phyloP scores from a whole-genome alignment of 768 basidiomycete species.

The Astraeus odoratus region DNA sequence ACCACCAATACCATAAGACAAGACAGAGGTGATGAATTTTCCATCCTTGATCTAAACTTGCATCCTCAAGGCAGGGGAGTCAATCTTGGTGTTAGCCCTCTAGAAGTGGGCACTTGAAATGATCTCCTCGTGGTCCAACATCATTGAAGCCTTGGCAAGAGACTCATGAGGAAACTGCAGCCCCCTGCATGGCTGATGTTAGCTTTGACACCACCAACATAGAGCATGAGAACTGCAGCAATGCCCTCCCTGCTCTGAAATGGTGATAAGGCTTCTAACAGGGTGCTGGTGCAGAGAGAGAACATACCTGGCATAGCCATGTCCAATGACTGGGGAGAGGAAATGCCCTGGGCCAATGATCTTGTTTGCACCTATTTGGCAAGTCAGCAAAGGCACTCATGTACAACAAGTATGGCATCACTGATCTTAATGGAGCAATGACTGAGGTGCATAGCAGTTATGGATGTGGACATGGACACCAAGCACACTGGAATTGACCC shows the following conservation, averaged over 20 bases:
- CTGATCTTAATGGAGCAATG: conserved; percentile 36
- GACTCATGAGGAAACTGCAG: conserved; percentile 29
- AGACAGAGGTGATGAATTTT: conserved; percentile 25
- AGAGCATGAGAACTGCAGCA: conserved; percentile 27
- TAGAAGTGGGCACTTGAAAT: conserved; percentile 23
- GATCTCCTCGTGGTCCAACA: conserved; percentile 24
- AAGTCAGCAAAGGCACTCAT: not conserved
- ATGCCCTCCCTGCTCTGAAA: conserved; percentile 18
- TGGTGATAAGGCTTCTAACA: not conserved
- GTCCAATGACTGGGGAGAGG: conserved; percentile 26
- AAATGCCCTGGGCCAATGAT: conserved; percentile 22
- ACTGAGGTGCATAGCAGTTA: conserved; percentile 43
- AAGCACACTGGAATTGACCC: conserved; percentile 30
- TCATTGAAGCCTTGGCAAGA: conserved; percentile 28
- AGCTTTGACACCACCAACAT: conserved; percentile 22
- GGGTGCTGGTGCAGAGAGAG: not conserved
- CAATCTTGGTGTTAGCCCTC: conserved; percentile 22
- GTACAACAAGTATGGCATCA: conserved; percentile 14
- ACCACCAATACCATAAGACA: conserved; percentile 29
- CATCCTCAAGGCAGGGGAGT: conserved; percentile 20
- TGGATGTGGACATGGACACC: no score
- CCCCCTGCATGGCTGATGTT: conserved; percentile 23
- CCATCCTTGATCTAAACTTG: conserved; percentile 21
- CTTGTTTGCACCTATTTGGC: conserved; percentile 18
- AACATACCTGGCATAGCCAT: conserved; percentile 23